phyloP scores from a whole-genome alignment of 176 grass and related monocot species.

The Themeda triandra region DNA sequence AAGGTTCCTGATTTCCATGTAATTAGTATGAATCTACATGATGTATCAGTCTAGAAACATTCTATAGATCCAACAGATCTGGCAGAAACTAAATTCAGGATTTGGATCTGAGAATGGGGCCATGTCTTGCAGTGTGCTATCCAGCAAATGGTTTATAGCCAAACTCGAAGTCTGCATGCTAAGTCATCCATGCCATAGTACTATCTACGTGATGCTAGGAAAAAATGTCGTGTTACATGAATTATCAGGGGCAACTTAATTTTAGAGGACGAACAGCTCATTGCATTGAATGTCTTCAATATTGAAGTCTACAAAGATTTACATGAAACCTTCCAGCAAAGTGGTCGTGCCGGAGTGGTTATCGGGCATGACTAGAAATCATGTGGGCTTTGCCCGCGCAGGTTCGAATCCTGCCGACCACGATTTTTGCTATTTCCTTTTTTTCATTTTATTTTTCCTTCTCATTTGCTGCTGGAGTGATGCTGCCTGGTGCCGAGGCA shows the following conservation, averaged over 20 bases:
- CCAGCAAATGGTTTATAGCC: neutral
- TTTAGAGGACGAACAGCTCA: too few relatives aligned
- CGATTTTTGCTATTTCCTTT: neutral
- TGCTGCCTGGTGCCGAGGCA: too few relatives aligned
- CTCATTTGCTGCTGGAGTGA: too few relatives aligned
- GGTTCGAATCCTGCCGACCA: slow-evolving; percentile 99
- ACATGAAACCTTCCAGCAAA: accelerated
- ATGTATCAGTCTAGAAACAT: neutral
- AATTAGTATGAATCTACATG: neutral
- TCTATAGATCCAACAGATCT: neutral
- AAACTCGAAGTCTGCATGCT: neutral
- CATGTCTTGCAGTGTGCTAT: neutral
- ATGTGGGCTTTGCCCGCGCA: slow-evolving; percentile 99
- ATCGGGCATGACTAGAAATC: slow-evolving; percentile 99
- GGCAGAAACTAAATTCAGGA: neutral
- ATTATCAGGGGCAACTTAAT: neutral
- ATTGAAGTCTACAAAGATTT: too few relatives aligned
- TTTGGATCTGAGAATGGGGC: neutral
- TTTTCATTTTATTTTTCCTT: too few relatives aligned
- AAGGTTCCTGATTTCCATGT: neutral
- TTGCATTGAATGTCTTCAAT: too few relatives aligned
- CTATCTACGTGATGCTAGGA: neutral
- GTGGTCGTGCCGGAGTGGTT: slow-evolving; percentile 75
- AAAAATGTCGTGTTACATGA: neutral
- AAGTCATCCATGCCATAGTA: neutral